Percentiles rank a stretch among this genome's conserved stretches.
Conservation (phyloP, 805 yeast genomes). For the Myxozyma geophila region DNA sequence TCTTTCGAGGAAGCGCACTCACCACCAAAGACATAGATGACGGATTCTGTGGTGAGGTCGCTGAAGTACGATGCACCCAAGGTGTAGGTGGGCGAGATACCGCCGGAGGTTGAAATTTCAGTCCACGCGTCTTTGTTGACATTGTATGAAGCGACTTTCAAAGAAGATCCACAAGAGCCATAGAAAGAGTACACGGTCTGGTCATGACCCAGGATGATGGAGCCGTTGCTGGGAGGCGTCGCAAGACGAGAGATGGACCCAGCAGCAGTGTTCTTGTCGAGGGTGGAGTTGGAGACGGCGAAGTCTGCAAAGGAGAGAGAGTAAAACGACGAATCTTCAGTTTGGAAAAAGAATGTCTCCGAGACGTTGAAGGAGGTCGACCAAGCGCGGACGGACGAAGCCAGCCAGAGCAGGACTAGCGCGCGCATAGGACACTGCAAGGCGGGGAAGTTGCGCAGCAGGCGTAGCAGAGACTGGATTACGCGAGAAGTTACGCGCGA, state of each 20-base stretch:
- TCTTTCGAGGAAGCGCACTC: constrained; percentile 19
- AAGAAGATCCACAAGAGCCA: constrained; percentile 35
- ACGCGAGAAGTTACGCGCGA: neutral
- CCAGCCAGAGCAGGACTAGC: neutral
- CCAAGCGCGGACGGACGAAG: constrained; percentile 15
- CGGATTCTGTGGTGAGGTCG: constrained; percentile 10
- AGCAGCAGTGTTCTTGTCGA: constrained; percentile 13
- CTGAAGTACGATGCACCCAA: constrained; percentile 19
- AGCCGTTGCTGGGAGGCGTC: constrained; percentile 41
- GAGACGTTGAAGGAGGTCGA: constrained; percentile 28
- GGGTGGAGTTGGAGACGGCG: constrained; percentile 12
- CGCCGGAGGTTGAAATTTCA: neutral
- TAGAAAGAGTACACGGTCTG: constrained; percentile 36
- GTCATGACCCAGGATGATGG: constrained; percentile 40
- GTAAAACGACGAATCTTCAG: constrained; percentile 24
- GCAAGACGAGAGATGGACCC: constrained; percentile 35
- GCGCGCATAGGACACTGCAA: neutral
- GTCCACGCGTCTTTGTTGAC: constrained; percentile 16
- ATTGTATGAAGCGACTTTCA: constrained; percentile 17
- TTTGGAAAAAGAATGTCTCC: constrained; percentile 23
- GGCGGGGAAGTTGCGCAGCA: neutral
- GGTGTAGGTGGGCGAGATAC: constrained; percentile 11
- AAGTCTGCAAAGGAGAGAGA: constrained; percentile 5
- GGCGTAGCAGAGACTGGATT: neutral
- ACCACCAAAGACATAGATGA: constrained; percentile 33